phyloP scores from a whole-genome alignment of 1,284 basidiomycete genomes.

The Somion occarium region DNA sequence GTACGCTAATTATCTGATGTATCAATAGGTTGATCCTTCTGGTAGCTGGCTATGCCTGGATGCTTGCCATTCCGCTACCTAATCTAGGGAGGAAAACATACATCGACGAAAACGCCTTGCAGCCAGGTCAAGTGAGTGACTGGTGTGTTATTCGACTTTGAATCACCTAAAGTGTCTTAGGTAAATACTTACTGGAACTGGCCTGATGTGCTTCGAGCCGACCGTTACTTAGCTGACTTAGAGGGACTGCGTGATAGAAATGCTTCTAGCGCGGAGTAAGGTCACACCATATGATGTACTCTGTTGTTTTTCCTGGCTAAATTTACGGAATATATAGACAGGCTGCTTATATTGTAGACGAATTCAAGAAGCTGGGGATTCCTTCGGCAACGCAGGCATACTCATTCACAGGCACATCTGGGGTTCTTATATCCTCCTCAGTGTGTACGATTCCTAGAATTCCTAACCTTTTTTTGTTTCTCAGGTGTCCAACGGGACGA shows the following conservation, averaged over 20 bases:
- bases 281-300: conserved; percentile 11
- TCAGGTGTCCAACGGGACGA: conserved; percentile 55
- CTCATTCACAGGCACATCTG: conserved; percentile 42
- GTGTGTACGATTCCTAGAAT: neutral
- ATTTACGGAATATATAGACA: conserved; percentile 39
- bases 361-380: conserved; percentile 71
- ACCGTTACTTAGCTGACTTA: conserved; percentile 67
- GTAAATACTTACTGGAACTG: conserved; percentile 87
- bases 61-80: conserved; percentile 64
- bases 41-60: conserved; percentile 67
- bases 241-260: conserved; percentile 62
- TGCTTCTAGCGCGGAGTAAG: conserved; percentile 68
- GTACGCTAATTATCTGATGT: neutral
- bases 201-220: conserved; percentile 82
- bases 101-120: conserved; percentile 91
- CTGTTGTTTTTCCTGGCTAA: conserved; percentile 1
- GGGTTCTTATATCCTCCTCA: conserved; percentile 31
- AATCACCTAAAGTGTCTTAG: conserved; percentile 33
- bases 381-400: conserved; percentile 67
- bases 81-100: conserved; percentile 67
- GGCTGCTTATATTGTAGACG: conserved; percentile 48
- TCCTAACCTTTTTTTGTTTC: conserved; percentile 21
- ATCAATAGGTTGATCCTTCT: conserved; percentile 49
- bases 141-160: neutral
- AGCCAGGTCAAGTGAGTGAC: conserved; percentile 76